Conservation (phyloP, 371 early-diverging fungal genomes). For the Rhizopus sp. region DNA sequence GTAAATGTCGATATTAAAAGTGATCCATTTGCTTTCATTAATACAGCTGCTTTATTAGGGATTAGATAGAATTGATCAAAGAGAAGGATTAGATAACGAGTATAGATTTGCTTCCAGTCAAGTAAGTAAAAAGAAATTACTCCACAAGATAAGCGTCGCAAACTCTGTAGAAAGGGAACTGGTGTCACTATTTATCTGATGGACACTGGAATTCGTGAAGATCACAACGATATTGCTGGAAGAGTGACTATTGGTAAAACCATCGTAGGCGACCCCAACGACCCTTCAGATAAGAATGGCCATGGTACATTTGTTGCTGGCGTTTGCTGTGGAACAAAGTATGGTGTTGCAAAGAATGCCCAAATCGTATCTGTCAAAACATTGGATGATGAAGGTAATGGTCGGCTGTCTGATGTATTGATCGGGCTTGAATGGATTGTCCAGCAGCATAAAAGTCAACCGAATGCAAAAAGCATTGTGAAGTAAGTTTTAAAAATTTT, state of each 20-base stretch:
- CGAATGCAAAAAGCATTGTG: slow-evolving; percentile 33
- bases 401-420: slow-evolving; percentile 59
- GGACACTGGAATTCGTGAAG: slow-evolving; percentile 36
- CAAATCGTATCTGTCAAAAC: slow-evolving; percentile 66
- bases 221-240: slow-evolving; percentile 41
- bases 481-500: slow-evolving; percentile 31
- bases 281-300: slow-evolving; percentile 35
- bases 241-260: slow-evolving; percentile 37
- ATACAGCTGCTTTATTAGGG: slow-evolving; percentile 34
- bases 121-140: slow-evolving; percentile 13
- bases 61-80: slow-evolving; percentile 48
- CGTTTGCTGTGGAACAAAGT: slow-evolving; percentile 58
- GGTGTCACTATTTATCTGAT: slow-evolving; percentile 44
- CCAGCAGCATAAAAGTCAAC: slow-evolving; percentile 30
- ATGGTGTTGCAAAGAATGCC: slow-evolving; percentile 65
- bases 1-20: slow-evolving; percentile 17
- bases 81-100: slow-evolving; percentile 36
- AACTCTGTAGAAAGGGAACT: slow-evolving; percentile 16
- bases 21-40: not conserved
- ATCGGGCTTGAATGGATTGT: slow-evolving; percentile 67
- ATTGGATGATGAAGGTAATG: slow-evolving; percentile 53
- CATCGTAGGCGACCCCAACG: slow-evolving; percentile 26
- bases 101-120: slow-evolving; percentile 38
- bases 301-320: slow-evolving; percentile 70
- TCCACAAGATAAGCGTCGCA: not conserved